Base-by-base conservation (phyloP, 768 basidiomycete genomes). In the Clitopilus hobsonii region DNA sequence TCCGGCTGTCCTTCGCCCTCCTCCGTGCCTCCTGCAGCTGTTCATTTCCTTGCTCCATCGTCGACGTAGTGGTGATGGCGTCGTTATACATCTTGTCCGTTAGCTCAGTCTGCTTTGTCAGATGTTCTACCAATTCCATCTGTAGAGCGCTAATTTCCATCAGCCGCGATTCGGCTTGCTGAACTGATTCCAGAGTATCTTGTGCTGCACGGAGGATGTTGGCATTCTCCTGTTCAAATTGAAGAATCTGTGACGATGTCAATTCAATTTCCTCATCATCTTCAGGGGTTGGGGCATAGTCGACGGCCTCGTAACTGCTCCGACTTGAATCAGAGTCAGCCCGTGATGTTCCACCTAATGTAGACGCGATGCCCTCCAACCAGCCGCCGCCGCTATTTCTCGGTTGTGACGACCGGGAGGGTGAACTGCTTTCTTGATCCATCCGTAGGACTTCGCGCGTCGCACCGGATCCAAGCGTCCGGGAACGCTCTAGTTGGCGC, bases 61-160 rank as follows among this genome's bases (percentile, higher is more conserved):
- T 89, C 6, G 83, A 85, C 10, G 91, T 88, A 25, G 90, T 91
- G 1, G 88, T 83, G 53, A 97, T 87, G 7, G 94, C 95, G 65
- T 99, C 96, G 61, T 97, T 94, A 65, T 93, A 97, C 57, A 99
- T 73, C 68, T 92, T 85, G 63, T 98, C 95, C 8, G 94, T 94
- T 60, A 94, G 70, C 73, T 95, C 95, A 2, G 89, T 89, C 76
- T 99, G 97, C 63, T 77, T 81, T 29, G 89, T 88, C 36, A 99
- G 78, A 66, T 98, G 94, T 13, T 82, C 76, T 50, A 97, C 85
- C 60, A 99, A 78, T 69, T 98, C 91, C 74, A 90, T 87, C 75
- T 99, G 97, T 55, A 99, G 73, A 38, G 89, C 81, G 62, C 91
- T 91, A 64, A 99, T 98, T 65, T 98, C 96, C 74, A 94, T 79